Base-by-base conservation (phyloP, 306 rosid species). In the Vigna angularis region DNA sequence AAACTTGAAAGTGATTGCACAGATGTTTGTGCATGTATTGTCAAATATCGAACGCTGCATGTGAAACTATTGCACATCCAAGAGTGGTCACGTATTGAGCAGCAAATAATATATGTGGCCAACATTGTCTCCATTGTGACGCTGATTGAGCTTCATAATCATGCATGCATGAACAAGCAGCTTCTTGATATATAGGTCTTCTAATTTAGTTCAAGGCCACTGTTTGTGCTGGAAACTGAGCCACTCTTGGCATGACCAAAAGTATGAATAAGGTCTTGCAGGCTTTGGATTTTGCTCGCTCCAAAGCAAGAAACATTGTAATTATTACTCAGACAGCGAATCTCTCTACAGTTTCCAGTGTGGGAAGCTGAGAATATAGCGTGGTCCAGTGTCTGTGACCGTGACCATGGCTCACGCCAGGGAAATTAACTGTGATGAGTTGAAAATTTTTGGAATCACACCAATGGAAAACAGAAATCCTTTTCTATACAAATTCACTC, bases 1-100 rank as follows among this genome's bases (percentile, higher is more conserved):
- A 77, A 72, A 72, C 11, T 77, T 65, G 82, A 77, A 72, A 77
- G 73, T 72, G 79, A 82, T 77, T 77, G 79, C 50, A 22, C 79
- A 34, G 13, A 20, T 56, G 50, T 32, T 64, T 47, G 34, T 78
- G 10, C 22, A 17, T 70, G 82, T 44, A 45, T 77, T 64, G 82
- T 82, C 86, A 77, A 56, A 16, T 42, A 32, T 72, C 79, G 65
- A 56, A 32, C 50, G 47, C 57, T 32, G 53, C 15, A 61, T 63
- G 4, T 61, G 34, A 70, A 32, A 47, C 18, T 17, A 24, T 55
- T 6, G 30, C 69, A 77, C 34, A 12, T 24, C 17, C 36, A 78
- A 69, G 53, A 78, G 70, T 78, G 82, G 76, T 69, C 77, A 79
- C 56, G 2, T 30, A 53, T 55, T 11, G 6, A 77, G 58, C 24